Percentiles rank a stretch among this genome's conserved stretches.
Conservation (phyloP, 495 filamentous ascomycete genomes). For the Usnea hakonensis region DNA sequence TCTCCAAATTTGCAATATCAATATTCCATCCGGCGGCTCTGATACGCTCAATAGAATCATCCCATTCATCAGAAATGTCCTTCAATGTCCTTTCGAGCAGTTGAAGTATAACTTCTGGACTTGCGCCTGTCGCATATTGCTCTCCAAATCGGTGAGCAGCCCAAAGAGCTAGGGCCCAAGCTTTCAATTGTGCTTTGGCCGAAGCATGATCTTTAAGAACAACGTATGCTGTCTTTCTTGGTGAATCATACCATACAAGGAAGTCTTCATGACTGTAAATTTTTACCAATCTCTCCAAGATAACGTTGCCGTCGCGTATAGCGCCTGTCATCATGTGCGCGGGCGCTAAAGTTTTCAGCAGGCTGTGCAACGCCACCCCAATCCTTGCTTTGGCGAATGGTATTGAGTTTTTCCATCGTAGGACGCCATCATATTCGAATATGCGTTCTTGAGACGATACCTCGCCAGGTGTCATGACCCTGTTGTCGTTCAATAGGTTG, state of each 20-base stretch:
- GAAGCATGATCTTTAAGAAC: constrained; percentile 55
- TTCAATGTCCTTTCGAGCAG: constrained; percentile 32
- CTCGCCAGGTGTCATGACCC: constrained; percentile 53
- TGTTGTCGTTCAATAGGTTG: constrained; percentile 37
- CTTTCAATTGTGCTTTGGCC: constrained; percentile 49
- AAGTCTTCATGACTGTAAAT: constrained; percentile 47
- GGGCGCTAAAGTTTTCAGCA: constrained; percentile 31
- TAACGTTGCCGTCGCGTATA: constrained; percentile 24
- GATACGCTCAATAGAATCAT: constrained; percentile 35
- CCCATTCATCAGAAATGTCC: constrained; percentile 33
- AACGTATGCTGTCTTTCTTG: constrained; percentile 39
- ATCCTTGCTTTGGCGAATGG: constrained; percentile 44
- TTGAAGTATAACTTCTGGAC: constrained; percentile 21
- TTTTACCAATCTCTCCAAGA: constrained; percentile 38
- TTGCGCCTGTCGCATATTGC: constrained; percentile 20
- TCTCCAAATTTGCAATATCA: constrained; percentile 51
- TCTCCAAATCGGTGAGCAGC: constrained; percentile 36
- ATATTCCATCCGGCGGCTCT: constrained; percentile 52
- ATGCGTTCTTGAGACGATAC: constrained; percentile 62
- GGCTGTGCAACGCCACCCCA: constrained; percentile 35
- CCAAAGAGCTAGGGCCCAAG: constrained; percentile 68
- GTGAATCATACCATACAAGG: constrained; percentile 43
- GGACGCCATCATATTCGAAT: constrained; percentile 55
- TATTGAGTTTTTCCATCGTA: constrained; percentile 47
- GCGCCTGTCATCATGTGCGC: constrained; percentile 35